Conservation (phyloP, 345 rosid species). For the Hypericum androsaemum region DNA sequence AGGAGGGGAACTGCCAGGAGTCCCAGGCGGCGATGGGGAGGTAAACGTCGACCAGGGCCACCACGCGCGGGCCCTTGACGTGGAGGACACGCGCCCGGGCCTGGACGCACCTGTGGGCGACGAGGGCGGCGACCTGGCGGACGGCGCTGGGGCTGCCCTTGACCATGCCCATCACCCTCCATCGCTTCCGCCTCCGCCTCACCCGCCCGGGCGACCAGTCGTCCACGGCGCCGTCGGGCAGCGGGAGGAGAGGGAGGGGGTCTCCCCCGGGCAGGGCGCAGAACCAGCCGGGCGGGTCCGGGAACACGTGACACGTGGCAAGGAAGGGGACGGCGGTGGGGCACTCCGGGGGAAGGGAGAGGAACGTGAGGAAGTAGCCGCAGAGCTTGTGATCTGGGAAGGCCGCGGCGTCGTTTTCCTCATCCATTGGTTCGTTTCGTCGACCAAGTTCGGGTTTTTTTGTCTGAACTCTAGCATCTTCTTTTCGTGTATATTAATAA, state of each 20-base stretch:
- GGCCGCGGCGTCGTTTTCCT: not conserved
- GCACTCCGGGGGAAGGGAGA: conserved; percentile 12
- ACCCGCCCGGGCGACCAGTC: not conserved
- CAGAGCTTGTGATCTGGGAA: conserved; percentile 47
- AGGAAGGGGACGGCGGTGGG: conserved; percentile 20
- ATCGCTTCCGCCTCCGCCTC: conserved; percentile 21
- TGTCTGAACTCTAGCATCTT: no score
- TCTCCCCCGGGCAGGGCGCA: not conserved
- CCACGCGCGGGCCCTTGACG: conserved; percentile 38
- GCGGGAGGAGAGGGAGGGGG: conserved; percentile 20
- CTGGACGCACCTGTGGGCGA: conserved; percentile 43
- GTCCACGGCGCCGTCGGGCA: conserved; percentile 1
- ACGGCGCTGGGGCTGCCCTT: conserved; percentile 74
- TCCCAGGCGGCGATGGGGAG: conserved; percentile 57
- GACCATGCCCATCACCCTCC: conserved; percentile 56
- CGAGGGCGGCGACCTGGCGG: conserved; percentile 54
- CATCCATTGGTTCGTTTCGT: no score
- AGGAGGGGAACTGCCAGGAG: conserved; percentile 81
- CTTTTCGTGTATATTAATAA: no score
- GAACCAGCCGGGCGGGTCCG: conserved; percentile 30
- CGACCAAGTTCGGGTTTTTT: no score
- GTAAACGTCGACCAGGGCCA: conserved; percentile 65
- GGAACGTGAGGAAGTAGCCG: conserved; percentile 53
- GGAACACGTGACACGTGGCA: conserved; percentile 37
- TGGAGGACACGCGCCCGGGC: conserved; percentile 35